Percentiles rank a stretch among this genome's conserved stretches.
Evolutionary conservation across 257 asterid genomes (phyloP).

Genomic region (Orobanche coerulescens): DNA sequence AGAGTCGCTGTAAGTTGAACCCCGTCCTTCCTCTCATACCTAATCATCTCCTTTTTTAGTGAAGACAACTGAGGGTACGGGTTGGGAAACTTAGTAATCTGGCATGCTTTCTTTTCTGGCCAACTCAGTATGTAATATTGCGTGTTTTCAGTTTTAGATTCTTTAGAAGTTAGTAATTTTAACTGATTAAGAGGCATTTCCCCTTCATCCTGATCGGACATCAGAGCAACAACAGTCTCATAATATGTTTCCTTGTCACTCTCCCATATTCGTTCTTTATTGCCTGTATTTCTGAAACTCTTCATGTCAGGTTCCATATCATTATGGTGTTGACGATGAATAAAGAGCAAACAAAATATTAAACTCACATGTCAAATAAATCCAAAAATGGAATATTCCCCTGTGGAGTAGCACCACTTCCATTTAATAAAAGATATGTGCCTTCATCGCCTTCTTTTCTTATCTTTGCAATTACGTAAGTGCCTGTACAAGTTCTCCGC

Average conservation of each 20-base stretch:
- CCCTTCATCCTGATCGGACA: conserved; percentile 76
- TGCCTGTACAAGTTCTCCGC: conserved; percentile 76
- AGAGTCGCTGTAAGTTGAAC: conserved; percentile 95
- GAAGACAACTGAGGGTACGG: conserved; percentile 95
- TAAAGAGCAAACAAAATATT: conserved; percentile 24
- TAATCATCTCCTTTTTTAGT: conserved; percentile 88
- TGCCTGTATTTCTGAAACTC: conserved; percentile 78
- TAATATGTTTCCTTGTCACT: conserved; percentile 84
- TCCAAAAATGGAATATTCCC: conserved; percentile 91
- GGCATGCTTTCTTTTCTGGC: conserved; percentile 81
- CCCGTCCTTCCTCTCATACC: conserved; percentile 89
- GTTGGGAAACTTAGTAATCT: conserved; percentile 88
- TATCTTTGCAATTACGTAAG: conserved; percentile 83
- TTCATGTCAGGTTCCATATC: conserved; percentile 38
- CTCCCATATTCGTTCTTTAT: conserved; percentile 95
- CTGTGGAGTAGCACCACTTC: conserved; percentile 95
- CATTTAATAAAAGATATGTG: conserved; percentile 60
- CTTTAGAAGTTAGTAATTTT: conserved; percentile 74
- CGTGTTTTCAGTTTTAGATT: conserved; percentile 93
- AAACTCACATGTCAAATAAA: conserved; percentile 89
- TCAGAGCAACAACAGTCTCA: conserved; percentile 75
- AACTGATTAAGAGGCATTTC: conserved; percentile 47
- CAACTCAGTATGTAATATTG: conserved; percentile 70
- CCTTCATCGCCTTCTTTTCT: conserved; percentile 63
- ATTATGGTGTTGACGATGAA: conserved; percentile 16